These are phyloP conservation scores for Phytophthora chlamydospora DNA, from an alignment of 352 stramenopile species.

Conservation along the genomic window DNA sequence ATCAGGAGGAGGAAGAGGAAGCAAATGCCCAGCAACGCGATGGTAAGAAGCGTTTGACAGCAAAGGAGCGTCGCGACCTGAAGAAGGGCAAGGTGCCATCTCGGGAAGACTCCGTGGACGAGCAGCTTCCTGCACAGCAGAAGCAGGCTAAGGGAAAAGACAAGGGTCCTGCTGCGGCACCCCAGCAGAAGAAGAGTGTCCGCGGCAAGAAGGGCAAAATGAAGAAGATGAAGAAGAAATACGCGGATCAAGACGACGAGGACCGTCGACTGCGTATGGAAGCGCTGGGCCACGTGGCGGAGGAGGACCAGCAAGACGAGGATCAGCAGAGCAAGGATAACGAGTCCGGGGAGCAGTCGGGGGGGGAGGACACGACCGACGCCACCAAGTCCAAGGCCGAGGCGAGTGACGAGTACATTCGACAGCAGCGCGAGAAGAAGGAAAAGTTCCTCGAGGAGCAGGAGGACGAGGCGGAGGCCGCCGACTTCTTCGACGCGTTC, in stretches of 20 bases:
- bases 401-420: slow-evolving; percentile 66
- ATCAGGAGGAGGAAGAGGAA: slow-evolving; percentile 20
- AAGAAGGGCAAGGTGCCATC: slow-evolving; percentile 64
- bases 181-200: slow-evolving; percentile 48
- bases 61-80: slow-evolving; percentile 80
- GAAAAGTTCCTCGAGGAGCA: slow-evolving; percentile 86
- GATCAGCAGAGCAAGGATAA: slow-evolving; percentile 27
- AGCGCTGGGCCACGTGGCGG: slow-evolving; percentile 76
- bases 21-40: slow-evolving; percentile 23
- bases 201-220: slow-evolving; percentile 95
- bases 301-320: slow-evolving; percentile 40
- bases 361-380: slow-evolving; percentile 10
- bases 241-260: slow-evolving; percentile 96
- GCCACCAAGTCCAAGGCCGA: slow-evolving; percentile 21
- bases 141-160: slow-evolving; percentile 51
- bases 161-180: background rate
- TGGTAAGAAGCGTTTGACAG: slow-evolving; percentile 65
- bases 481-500: slow-evolving; percentile 87
- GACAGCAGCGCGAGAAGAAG: slow-evolving; percentile 81
- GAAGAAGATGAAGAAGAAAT: slow-evolving; percentile 97
- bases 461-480: slow-evolving; percentile 77
- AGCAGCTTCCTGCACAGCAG: slow-evolving; percentile 18
- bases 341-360: slow-evolving; percentile 23
- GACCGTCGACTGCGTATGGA: slow-evolving; percentile 93
- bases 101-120: slow-evolving; percentile 21